phyloP scores from a whole-genome alignment of 2,329 filamentous ascomycete genomes.

The Colletotrichum kahawae region DNA sequence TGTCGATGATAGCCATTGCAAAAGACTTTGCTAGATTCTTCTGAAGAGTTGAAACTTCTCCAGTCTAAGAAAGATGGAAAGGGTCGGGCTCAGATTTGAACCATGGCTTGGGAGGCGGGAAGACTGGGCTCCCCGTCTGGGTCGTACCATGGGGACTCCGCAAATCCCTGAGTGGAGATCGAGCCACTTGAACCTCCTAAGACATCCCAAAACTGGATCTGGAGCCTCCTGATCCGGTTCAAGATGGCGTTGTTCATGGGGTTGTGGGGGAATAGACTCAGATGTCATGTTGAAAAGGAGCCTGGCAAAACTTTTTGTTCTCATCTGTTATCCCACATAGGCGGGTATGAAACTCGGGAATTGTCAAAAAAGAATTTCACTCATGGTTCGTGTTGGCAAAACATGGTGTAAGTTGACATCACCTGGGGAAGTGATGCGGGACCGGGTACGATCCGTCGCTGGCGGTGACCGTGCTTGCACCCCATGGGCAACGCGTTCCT shows the following conservation, averaged over 20 bases:
- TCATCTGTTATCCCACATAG: not conserved
- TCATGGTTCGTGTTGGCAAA: not conserved
- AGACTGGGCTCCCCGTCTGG: not conserved
- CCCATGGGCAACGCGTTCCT: not conserved
- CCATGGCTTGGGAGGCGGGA: not conserved
- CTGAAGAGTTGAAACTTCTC: not conserved
- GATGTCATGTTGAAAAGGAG: not conserved
- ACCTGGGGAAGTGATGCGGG: not conserved
- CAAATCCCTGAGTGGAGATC: not conserved
- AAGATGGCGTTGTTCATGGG: not conserved
- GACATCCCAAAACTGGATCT: not conserved
- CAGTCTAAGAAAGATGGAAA: not conserved
- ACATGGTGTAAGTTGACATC: not conserved
- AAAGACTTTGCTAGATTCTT: fast-evolving
- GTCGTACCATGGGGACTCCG: not conserved
- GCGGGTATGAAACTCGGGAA: not conserved
- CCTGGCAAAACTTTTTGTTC: not conserved
- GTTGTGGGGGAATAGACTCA: not conserved
- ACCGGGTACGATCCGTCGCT: not conserved
- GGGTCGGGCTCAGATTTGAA: not conserved
- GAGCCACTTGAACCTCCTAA: not conserved
- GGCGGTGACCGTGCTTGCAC: not conserved
- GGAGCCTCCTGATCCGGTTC: not conserved
- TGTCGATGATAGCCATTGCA: not conserved
- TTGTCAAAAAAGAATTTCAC: fast-evolving